A percentile compares a stretch with the other conserved stretches of the same genome.
These are phyloP conservation scores for Falciphora oryzae DNA, from an alignment of 2,329 filamentous ascomycete species.

Conservation along the genomic window DNA sequence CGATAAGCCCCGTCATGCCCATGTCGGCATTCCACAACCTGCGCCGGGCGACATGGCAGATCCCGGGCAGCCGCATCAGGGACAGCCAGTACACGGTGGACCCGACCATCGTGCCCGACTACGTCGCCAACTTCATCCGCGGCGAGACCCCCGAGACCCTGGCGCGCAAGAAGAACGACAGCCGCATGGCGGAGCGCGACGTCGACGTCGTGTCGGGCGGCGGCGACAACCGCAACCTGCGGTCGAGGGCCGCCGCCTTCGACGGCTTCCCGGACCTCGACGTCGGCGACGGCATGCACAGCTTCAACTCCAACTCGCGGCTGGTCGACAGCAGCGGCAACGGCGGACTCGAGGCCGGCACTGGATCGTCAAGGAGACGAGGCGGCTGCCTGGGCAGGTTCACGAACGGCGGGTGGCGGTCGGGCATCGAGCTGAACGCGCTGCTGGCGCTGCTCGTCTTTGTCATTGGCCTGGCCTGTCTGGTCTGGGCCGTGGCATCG, in stretches of 20 bases:
- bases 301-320: not conserved
- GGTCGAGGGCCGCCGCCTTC: constrained; percentile 31
- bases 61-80: constrained; percentile 10
- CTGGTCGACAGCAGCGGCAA: constrained; percentile 3
- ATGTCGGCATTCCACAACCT: not conserved
- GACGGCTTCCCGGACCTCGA: constrained; percentile 17
- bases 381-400: constrained; percentile 11
- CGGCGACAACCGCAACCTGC: constrained; percentile 21
- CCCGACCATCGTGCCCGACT: constrained; percentile 46
- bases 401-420: constrained; percentile 38
- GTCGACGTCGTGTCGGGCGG: constrained; percentile 26
- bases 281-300: constrained; percentile 13
- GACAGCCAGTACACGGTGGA: constrained; percentile 19
- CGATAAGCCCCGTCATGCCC: constrained; percentile 11
- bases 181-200: constrained; percentile 23
- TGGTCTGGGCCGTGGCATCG: constrained; percentile 28
- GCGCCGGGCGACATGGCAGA: constrained; percentile 23
- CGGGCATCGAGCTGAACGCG: constrained; percentile 38
- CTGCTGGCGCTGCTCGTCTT: constrained; percentile 33
- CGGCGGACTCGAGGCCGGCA: constrained; percentile 11
- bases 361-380: not conserved
- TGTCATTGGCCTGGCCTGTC: constrained; percentile 29
- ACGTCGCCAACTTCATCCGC: constrained; percentile 48
- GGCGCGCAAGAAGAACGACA: constrained; percentile 35
- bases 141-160: constrained; percentile 50